Conservation (phyloP, 345 rosid species). For the Geranium brycei region DNA sequence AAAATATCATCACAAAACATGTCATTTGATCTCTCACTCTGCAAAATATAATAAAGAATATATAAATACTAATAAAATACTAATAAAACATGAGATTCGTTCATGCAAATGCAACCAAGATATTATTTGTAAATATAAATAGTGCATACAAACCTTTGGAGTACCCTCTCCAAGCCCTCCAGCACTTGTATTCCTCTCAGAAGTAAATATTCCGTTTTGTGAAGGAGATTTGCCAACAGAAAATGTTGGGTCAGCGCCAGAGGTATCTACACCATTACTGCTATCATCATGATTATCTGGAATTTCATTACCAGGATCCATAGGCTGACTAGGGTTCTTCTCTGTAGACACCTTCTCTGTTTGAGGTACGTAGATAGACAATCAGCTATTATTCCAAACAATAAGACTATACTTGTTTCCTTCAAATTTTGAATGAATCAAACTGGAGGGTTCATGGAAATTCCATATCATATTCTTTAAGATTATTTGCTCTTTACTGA, state of each 20-base stretch:
- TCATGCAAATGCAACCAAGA: slow-evolving; percentile 5
- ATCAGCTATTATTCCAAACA: neutral
- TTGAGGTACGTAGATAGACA: neutral
- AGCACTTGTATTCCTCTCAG: slow-evolving; percentile 32
- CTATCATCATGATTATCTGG: slow-evolving; percentile 11
- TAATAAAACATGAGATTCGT: neutral
- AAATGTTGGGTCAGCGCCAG: slow-evolving; percentile 32
- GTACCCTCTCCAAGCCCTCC: slow-evolving; percentile 88
- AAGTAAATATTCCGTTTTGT: slow-evolving; percentile 29
- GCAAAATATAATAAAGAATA: slow-evolving; percentile 19
- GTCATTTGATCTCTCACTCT: slow-evolving; percentile 82
- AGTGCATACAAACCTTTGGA: slow-evolving; percentile 59
- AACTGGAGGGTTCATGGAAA: neutral
- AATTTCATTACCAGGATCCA: slow-evolving; percentile 14
- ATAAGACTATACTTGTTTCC: slow-evolving; percentile 1
- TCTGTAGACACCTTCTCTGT: slow-evolving; percentile 20
- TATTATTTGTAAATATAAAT: neutral
- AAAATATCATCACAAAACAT: slow-evolving; percentile 84
- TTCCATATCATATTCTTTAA: too few species aligned
- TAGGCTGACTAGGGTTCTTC: slow-evolving; percentile 15
- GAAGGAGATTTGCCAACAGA: slow-evolving; percentile 45
- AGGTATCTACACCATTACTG: slow-evolving; percentile 21
- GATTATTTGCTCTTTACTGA: too few species aligned
- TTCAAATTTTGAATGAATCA: neutral
- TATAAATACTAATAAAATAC: neutral